A percentile compares a stretch with the other conserved stretches of the same genome.
phyloP scores from a whole-genome alignment of 1,284 basidiomycete genomes.

The Rhizoctonia solani region DNA sequence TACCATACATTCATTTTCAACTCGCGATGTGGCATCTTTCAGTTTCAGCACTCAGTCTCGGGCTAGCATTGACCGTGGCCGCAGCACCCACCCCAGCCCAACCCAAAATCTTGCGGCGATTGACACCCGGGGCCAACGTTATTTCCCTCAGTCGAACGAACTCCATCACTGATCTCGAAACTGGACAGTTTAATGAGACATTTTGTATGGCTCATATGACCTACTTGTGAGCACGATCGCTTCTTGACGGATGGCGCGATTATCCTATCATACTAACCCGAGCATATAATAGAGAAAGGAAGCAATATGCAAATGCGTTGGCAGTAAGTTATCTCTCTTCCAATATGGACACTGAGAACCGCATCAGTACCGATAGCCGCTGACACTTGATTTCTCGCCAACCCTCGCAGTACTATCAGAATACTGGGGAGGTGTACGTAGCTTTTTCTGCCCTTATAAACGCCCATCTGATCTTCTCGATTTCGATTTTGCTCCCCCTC shows the following conservation, averaged over 20 bases:
- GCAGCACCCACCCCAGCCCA: slow-evolving; percentile 22
- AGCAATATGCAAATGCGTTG: slow-evolving; percentile 31
- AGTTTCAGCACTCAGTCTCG: not conserved
- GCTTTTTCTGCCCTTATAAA: not conserved
- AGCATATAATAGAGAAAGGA: slow-evolving; percentile 12
- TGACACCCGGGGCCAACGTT: slow-evolving; percentile 12
- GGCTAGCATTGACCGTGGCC: not conserved
- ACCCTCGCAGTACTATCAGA: slow-evolving; percentile 27
- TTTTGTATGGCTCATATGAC: slow-evolving; percentile 32
- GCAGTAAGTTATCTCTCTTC: slow-evolving; percentile 3
- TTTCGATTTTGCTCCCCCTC: slow-evolving; percentile 2
- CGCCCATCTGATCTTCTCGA: not conserved
- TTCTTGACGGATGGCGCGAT: slow-evolving; percentile 3
- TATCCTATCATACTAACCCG: not conserved
- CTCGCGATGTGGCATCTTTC: slow-evolving; percentile 4
- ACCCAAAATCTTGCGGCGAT: slow-evolving; percentile 25
- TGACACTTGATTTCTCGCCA: not conserved
- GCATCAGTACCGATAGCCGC: slow-evolving; percentile 12
- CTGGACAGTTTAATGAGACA: slow-evolving; percentile 30
- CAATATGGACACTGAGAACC: not conserved
- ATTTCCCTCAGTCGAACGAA: slow-evolving; percentile 29
- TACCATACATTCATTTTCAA: not conserved
- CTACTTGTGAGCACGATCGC: slow-evolving; percentile 15
- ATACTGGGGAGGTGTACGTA: slow-evolving; percentile 30
- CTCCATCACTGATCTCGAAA: slow-evolving; percentile 26